These are phyloP conservation scores for Scutellaria galericulata DNA, from an alignment of 257 asterid species.

Conservation along the genomic window DNA sequence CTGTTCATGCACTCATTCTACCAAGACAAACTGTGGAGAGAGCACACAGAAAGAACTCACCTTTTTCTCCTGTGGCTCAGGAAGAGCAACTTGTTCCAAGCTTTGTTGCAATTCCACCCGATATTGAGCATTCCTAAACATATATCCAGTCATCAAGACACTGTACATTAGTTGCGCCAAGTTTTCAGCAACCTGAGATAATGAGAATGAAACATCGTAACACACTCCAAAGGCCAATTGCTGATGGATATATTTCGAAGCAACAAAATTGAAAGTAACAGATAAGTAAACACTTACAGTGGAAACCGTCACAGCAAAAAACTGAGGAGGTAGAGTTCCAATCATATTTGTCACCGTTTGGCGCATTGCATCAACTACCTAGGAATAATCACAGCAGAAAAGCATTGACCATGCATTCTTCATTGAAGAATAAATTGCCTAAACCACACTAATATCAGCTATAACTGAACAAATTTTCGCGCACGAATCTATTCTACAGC, in stretches of 20 bases:
- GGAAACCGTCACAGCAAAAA: slow-evolving; percentile 88
- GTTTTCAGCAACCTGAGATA: slow-evolving; percentile 88
- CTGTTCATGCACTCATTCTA: slow-evolving; percentile 13
- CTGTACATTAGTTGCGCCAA: slow-evolving; percentile 98
- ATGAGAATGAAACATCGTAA: slow-evolving; percentile 31
- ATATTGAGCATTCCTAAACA: slow-evolving; percentile 91
- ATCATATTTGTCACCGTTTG: slow-evolving; percentile 97
- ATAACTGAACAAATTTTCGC: neutral
- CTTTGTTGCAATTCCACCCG: slow-evolving; percentile 96
- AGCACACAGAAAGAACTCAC: slow-evolving; percentile 45
- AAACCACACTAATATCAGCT: neutral
- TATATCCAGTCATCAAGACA: slow-evolving; percentile 98
- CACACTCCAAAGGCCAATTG: slow-evolving; percentile 23
- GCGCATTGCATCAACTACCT: slow-evolving; percentile 99
- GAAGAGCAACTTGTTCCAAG: slow-evolving; percentile 93
- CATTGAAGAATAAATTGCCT: neutral
- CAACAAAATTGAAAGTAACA: neutral
- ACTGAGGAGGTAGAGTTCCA: slow-evolving; percentile 95
- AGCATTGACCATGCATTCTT: slow-evolving; percentile 13
- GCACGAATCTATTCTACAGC: neutral
- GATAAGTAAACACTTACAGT: slow-evolving; percentile 56
- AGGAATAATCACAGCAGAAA: slow-evolving; percentile 33
- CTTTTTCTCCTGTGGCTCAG: slow-evolving; percentile 73
- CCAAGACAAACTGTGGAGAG: neutral
- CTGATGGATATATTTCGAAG: slow-evolving; percentile 8